Evolutionary conservation across 768 basidiomycete species (phyloP), one percentile per base, ranked within the genome.

Genomic region (Neoboletus subvelutipes): DNA sequence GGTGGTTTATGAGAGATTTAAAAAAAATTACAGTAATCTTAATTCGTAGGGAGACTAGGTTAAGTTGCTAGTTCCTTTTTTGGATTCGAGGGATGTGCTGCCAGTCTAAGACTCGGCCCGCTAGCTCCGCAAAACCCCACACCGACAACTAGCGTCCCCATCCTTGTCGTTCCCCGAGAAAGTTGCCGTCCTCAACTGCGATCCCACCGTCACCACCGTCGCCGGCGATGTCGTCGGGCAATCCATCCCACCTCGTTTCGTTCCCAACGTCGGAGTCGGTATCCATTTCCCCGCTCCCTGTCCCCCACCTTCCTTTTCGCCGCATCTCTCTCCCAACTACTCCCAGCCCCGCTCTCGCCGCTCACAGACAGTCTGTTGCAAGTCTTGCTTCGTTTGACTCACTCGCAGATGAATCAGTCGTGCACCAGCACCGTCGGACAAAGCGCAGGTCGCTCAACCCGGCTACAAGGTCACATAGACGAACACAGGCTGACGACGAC

Each of bases 381-480:
- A 91, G 88, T 68, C 76, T 90, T 17, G 78, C 83, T 5, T 91
- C 92, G 0, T 84, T 87, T 63, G 88, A 89, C 56, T 90, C 89
- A 0, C 74, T 87, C 10, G 77, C 81, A 4, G 88, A 89, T 65
- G 80, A 81, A 55, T 50, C 57, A 5, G 37, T 57, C 41, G 40
- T 56, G 46, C 59, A 63, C 37, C 58, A 61, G 22, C 53, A 72
- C 69, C 57, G 76, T 75, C 54, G 74, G 67, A 24, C 40, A 28
- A 71, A 70, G 70, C 71, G 70, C 67, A 72, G 71, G 70, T 71
- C 70, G 61, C 66, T 71, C 17, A 73, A 71, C 33, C 66, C 57
- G 7, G 39, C 54, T 11, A 47, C 62, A 31, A 58, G 59, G 33
- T 34, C 67, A 13, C 65, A 64, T 24, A 76, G 62, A 50, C 61